Base-by-base conservation (phyloP, 306 rosid species). In the Pyrus pyrifolia region DNA sequence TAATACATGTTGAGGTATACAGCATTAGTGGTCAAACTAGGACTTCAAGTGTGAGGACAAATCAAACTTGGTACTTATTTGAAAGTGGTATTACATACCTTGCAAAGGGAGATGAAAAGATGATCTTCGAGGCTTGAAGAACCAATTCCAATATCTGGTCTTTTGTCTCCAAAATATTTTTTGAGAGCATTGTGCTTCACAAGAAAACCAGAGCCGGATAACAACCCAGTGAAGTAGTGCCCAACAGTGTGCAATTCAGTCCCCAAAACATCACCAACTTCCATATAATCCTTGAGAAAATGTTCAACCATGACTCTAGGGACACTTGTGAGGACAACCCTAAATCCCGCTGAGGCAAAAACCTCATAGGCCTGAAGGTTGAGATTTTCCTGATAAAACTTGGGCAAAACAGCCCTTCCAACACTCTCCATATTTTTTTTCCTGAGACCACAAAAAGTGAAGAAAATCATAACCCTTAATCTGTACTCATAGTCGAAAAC, bases 241-340 rank as follows among this genome's bases (percentile, higher is more conserved):
- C 97, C 98, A 67, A 42, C 15, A 27, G 88, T 85, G 3, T 87
- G 82, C 79, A 93, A 79, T 80, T 93, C 97, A 31, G 98, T 85
- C n/a, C 93, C 98, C 11, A 86, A 13, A 80, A 91, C 92, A 75
- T 73, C 81, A 66, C 73, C 79, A 38, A 87, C 96, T 40, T 73
- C 78, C 88, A 91, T 82, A 76, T 93, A 90, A 29, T 91, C 96
- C 75, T 79, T 88, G 6, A 91, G 81, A 74, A 93, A 93, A 3
- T 90, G 90, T 63, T 89, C 91, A 5, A 93, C 94, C 96, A 93
- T 83, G 14, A 93, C 93, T 78, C 83, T 88, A 74, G 97, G 98
- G n/a, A 90, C 84, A 82, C 87, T 85, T 4, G 96, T 88, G 60
- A 93, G 81, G 11, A 93, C 85, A 81, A 88, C 81, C 69, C 52